Evolutionary conservation across 306 rosid species (phyloP).

Genomic region (Rosa multiflora): DNA sequence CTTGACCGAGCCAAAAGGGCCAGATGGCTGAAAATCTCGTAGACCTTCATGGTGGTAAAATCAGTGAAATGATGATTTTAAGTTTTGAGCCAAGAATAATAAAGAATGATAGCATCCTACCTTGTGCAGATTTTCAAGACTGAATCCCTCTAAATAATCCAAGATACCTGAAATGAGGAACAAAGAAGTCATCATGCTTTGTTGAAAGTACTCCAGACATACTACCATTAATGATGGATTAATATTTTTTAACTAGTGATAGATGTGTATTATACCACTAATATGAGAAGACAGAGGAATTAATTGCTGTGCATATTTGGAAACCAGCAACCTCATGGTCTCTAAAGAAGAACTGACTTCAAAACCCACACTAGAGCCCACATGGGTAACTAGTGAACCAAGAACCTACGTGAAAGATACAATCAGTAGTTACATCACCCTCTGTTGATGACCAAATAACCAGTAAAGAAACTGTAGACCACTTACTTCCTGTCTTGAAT

Average conservation of each 20-base stretch:
- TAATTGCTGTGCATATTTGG: conserved; percentile 32
- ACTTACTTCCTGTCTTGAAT: conserved; percentile 47
- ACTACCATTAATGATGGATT: background rate
- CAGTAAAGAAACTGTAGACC: background rate
- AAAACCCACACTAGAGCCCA: conserved; percentile 40
- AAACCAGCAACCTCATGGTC: conserved; percentile 32
- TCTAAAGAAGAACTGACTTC: conserved; percentile 40
- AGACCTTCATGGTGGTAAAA: conserved; percentile 30
- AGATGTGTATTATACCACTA: conserved; percentile 20
- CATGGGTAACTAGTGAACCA: conserved; percentile 41
- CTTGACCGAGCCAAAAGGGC: conserved; percentile 33
- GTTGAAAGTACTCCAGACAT: conserved; percentile 6
- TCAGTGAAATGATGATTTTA: conserved; percentile 17
- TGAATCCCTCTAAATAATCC: conserved; percentile 47
- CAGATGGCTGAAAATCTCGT: conserved; percentile 43
- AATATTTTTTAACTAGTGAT: background rate
- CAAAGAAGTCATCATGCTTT: conserved; percentile 9
- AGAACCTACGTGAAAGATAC: conserved; percentile 30
- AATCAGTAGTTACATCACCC: conserved; percentile 7
- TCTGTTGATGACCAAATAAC: background rate
- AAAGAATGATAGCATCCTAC: conserved; percentile 21
- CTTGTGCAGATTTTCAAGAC: conserved; percentile 40
- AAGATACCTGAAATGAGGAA: conserved; percentile 33
- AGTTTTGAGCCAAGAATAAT: background rate
- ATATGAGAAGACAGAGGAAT: conserved; percentile 40